Conservation (phyloP, 371 early-diverging fungal genomes). For the Syncephalastrum contaminatum region DNA sequence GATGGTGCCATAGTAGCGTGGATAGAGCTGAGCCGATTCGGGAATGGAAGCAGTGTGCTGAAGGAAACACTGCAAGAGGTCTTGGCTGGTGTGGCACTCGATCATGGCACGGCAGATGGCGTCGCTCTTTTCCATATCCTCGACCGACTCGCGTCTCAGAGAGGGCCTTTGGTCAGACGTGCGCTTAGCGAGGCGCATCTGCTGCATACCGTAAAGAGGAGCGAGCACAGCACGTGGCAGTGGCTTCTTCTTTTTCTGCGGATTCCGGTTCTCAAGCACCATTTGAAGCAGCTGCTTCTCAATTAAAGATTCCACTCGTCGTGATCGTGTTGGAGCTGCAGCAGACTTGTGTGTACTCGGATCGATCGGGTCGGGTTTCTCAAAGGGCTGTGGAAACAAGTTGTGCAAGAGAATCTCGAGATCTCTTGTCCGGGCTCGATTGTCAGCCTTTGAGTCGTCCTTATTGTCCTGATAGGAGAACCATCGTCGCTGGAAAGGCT, state of each 20-base stretch:
- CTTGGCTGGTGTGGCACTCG: constrained; percentile 12
- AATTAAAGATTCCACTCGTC: constrained; percentile 13
- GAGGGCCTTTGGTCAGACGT: neutral
- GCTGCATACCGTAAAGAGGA: constrained; percentile 11
- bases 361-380: no score
- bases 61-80: constrained; percentile 13
- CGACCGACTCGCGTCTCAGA: constrained; percentile 1
- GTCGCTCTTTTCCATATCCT: constrained; percentile 14
- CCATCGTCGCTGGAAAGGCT: no score
- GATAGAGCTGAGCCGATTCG: constrained; percentile 11
- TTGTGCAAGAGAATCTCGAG: no score
- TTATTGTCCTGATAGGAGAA: no score
- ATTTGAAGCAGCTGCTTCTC: constrained; percentile 29
- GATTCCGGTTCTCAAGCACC: constrained; percentile 9
- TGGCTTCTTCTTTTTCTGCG: constrained; percentile 22
- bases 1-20: constrained; percentile 29
- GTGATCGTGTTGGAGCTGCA: neutral
- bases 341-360: neutral
- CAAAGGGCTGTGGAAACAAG: no score
- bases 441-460: no score
- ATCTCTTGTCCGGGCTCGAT: no score
- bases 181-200: neutral
- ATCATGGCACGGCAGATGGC: constrained; percentile 2
- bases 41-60: neutral
- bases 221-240: constrained; percentile 17